phyloP scores from a whole-genome alignment of 805 yeast genomes.

The Yarrowia deformans region DNA sequence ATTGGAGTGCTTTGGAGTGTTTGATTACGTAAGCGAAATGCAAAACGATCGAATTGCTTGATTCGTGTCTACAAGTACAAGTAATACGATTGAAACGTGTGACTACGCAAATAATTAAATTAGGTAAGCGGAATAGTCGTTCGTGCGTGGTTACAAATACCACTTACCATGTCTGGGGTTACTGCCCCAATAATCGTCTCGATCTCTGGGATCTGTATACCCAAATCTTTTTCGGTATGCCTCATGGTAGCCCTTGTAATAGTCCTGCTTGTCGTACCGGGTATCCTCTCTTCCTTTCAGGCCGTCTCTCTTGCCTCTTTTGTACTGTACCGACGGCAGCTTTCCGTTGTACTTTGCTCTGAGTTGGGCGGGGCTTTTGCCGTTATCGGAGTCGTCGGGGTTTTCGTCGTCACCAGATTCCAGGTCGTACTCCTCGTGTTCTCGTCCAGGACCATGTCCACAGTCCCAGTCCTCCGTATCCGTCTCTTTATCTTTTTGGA shows the following conservation, averaged over 20 bases:
- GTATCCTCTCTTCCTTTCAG: not conserved
- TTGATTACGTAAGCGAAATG: no score
- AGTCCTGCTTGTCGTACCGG: not conserved
- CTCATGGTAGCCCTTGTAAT: conserved; percentile 2
- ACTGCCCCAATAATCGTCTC: not conserved
- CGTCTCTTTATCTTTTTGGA: not conserved
- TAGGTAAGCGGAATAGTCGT: no score
- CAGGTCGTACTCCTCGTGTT: not conserved
- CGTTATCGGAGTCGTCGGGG: not conserved
- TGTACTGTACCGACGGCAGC: not conserved
- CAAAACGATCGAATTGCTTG: no score
- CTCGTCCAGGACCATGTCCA: not conserved
- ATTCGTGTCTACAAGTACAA: no score
- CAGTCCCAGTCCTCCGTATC: conserved; percentile 2
- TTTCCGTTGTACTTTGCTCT: not conserved
- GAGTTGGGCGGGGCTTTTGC: not conserved
- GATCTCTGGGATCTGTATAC: not conserved
- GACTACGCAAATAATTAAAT: no score
- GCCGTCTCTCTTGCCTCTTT: not conserved
- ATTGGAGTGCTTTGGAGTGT: no score
- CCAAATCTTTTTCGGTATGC: not conserved
- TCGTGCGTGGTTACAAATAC: no score
- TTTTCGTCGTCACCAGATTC: not conserved
- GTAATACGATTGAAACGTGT: no score
- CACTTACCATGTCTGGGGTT: not conserved